Evolutionary conservation across 2,329 filamentous ascomycete species (phyloP), one percentile per base, ranked within the genome.

Genomic region (Pseudogymnoascus verrucosus): DNA sequence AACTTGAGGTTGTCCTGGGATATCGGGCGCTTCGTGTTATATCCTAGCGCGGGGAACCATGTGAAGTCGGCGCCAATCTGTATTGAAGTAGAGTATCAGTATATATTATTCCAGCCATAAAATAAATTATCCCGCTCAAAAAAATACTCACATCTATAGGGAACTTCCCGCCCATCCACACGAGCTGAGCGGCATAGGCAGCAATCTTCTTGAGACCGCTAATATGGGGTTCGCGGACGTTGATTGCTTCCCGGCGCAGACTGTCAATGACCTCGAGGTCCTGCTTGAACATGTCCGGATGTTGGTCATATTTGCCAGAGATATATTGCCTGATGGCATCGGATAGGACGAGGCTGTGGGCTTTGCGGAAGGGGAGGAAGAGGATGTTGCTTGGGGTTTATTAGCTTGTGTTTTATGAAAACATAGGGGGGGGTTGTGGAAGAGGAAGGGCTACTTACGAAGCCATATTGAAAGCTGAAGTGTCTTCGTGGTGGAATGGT

Each of bases 221-320:
- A 4, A 84, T 80, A 73, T 99, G 95, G 2, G 95, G 87, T 74
- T 99, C 95, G 65, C 89, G 85, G 1, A 95, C 89, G 74, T 92
- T 91, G 63, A 96, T 82, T n/a, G 95, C 95, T 74, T 96, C 90
- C 66, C 84, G 84, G 4, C 95, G 88, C 64, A 98, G 79, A 60
- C 85, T 81, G 73, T 98, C 92, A 71, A 99, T 92, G 68, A 89
- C 84, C 72, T 93, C 87, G 64, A 96, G 85, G 78, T 99, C 95
- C 67, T 90, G 84, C 67, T 86, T 85, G 77, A 99, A 99, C 89
- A 96, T 96, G 76, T 97, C 92, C 36, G 95, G 93, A 74, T 96
- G 93, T 75, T 99, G 95, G 76, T 98, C 93, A 88, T 98, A 98
- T 82, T 98, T 97, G 76, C 86, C 89, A 66, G 92, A 96, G 72